phyloP scores from a whole-genome alignment of 768 basidiomycete species.

The Russula lepida region DNA sequence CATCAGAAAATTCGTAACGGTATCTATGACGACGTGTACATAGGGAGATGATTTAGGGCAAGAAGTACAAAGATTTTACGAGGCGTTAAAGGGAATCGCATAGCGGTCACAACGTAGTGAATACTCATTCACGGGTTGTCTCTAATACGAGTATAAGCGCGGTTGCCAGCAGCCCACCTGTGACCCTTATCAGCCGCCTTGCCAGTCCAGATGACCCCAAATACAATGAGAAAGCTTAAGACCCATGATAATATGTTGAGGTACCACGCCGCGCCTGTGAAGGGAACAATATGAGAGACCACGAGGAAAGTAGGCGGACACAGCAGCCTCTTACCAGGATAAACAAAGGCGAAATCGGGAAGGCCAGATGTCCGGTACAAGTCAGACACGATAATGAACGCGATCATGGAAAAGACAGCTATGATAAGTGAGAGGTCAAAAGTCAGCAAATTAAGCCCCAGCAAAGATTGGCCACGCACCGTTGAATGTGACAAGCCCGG shows the following conservation, averaged over 20 bases:
- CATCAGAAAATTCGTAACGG: slow-evolving; percentile 39
- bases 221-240: slow-evolving; percentile 40
- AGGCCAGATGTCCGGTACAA: slow-evolving; percentile 40
- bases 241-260: slow-evolving; percentile 58
- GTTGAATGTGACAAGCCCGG: slow-evolving; percentile 53
- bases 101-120: neutral
- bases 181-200: slow-evolving; percentile 52
- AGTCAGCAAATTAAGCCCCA: neutral
- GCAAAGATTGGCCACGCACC: slow-evolving; percentile 31
- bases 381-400: slow-evolving; percentile 59
- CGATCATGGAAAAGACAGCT: slow-evolving; percentile 53
- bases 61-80: neutral
- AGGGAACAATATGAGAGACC: neutral
- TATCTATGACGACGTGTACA: slow-evolving; percentile 2
- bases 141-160: slow-evolving; percentile 43
- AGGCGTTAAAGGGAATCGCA: neutral
- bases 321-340: slow-evolving; percentile 40
- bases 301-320: neutral
- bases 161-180: slow-evolving; percentile 70
- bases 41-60: neutral
- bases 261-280: slow-evolving; percentile 51
- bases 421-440: neutral
- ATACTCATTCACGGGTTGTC: slow-evolving; percentile 9
- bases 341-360: slow-evolving; percentile 48
- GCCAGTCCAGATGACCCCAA: slow-evolving; percentile 54